phyloP scores from a whole-genome alignment of 2,329 filamentous ascomycete species.

The Penicillium sp. region DNA sequence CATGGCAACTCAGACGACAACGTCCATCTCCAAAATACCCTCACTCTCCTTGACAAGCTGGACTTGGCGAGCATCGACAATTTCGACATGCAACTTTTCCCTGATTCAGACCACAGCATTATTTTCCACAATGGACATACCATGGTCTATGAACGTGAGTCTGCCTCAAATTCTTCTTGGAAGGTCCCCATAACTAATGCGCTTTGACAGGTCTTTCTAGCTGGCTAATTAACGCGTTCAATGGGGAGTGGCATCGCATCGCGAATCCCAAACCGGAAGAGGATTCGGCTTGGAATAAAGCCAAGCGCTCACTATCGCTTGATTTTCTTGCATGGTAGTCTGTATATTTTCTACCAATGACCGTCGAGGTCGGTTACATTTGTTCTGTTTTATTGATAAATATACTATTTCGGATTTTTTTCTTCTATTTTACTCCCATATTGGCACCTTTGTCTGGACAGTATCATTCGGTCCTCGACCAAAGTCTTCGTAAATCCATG shows the following conservation, averaged over 20 bases:
- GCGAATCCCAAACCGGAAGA: constrained; percentile 52
- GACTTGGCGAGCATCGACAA: constrained; percentile 82
- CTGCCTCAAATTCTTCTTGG: not conserved
- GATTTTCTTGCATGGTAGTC: not conserved
- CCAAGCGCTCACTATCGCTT: constrained; percentile 20
- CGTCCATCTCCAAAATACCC: constrained; percentile 93
- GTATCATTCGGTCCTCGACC: too few relatives aligned
- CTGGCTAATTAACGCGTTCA: constrained; percentile 97
- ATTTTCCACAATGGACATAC: constrained; percentile 90
- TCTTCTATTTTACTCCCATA: not conserved
- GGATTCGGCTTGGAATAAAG: constrained; percentile 28
- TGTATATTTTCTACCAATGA: not conserved
- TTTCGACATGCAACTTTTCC: constrained; percentile 95
- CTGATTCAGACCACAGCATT: constrained; percentile 93
- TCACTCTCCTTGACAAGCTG: constrained; percentile 82
- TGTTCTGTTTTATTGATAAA: not conserved
- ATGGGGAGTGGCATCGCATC: constrained; percentile 81
- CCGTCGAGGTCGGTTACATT: not conserved
- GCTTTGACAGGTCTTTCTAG: constrained; percentile 51
- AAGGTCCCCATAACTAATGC: not conserved
- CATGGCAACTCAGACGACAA: constrained; percentile 97
- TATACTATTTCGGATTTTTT: not conserved
- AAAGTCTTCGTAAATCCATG: too few relatives aligned
- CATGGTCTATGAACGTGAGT: constrained; percentile 89
- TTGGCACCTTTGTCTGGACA: too few relatives aligned